Conservation (phyloP, 1,284 basidiomycete species). For the Thelephora terrestris region DNA sequence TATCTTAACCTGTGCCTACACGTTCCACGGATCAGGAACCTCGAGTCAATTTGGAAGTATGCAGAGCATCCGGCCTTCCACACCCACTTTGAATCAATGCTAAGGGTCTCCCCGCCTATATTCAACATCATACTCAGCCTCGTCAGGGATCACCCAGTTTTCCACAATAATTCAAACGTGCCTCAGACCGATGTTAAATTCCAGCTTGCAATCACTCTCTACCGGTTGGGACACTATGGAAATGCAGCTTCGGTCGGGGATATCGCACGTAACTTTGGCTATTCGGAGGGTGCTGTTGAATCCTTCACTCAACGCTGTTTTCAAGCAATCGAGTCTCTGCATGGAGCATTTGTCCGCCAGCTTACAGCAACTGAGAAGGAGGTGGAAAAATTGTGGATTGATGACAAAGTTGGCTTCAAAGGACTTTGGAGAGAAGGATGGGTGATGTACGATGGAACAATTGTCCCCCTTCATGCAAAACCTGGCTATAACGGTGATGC, state of each 20-base stretch:
- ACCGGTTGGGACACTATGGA: slow-evolving; percentile 24
- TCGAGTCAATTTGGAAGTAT: too few species aligned
- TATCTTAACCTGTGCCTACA: too few species aligned
- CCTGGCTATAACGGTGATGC: slow-evolving; percentile 24
- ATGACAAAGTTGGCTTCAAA: slow-evolving; percentile 20
- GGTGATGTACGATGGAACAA: slow-evolving; percentile 29
- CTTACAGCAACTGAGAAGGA: slow-evolving; percentile 26
- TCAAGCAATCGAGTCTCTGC: too few species aligned
- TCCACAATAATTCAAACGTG: slow-evolving; percentile 19
- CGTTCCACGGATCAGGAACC: too few species aligned
- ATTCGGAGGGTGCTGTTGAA: slow-evolving; percentile 23
- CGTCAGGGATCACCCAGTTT: slow-evolving; percentile 24
- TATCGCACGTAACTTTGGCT: slow-evolving; percentile 22
- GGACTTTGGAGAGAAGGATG: too few species aligned
- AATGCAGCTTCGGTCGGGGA: slow-evolving; percentile 27
- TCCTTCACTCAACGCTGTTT: slow-evolving; percentile 22
- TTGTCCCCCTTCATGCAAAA: slow-evolving; percentile 23
- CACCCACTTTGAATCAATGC: too few species aligned
- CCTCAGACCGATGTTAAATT: slow-evolving; percentile 23
- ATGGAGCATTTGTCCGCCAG: too few species aligned
- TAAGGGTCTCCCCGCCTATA: slow-evolving; percentile 21
- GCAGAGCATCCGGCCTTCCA: too few species aligned
- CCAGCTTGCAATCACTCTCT: slow-evolving; percentile 29
- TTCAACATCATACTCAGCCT: slow-evolving; percentile 21
- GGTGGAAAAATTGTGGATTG: slow-evolving; percentile 27